Conservation (phyloP, 495 filamentous ascomycete species). For the Terfezia claveryi region DNA sequence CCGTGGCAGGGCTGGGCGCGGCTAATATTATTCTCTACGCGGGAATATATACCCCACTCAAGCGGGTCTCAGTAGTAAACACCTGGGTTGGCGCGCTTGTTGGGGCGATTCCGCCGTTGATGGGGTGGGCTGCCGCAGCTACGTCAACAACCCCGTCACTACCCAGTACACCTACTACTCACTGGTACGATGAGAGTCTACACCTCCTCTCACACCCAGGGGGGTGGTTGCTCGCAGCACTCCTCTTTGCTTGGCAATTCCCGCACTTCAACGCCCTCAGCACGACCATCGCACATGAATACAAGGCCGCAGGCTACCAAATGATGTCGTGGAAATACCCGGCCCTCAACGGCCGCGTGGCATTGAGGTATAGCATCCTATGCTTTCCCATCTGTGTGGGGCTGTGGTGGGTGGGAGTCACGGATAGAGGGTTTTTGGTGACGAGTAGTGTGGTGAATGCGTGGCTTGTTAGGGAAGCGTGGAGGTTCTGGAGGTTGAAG, state of each 20-base stretch:
- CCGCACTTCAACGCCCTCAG: constrained; percentile 90
- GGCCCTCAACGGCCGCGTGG: constrained; percentile 58
- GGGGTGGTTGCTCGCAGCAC: constrained; percentile 67
- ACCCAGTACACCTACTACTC: constrained; percentile 34
- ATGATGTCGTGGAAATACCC: constrained; percentile 88
- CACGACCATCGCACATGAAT: constrained; percentile 73
- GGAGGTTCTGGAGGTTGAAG: constrained; percentile 56
- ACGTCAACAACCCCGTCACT: constrained; percentile 28
- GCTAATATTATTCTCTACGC: constrained; percentile 78
- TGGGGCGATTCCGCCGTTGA: constrained; percentile 80
- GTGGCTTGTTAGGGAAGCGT: constrained; percentile 68
- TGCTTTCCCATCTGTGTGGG: constrained; percentile 76
- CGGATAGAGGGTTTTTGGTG: constrained; percentile 67
- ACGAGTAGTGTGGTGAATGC: constrained; percentile 63
- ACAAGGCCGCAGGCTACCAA: constrained; percentile 62
- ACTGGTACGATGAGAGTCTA: not conserved
- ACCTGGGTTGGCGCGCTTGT: constrained; percentile 91
- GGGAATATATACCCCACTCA: constrained; percentile 77
- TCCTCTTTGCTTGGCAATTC: constrained; percentile 93
- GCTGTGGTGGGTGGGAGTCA: constrained; percentile 58
- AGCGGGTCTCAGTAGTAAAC: constrained; percentile 67
- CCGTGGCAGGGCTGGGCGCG: constrained; percentile 63
- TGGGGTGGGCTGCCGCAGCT: constrained; percentile 84
- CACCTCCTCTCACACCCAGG: constrained; percentile 66
- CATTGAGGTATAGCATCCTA: constrained; percentile 63